phyloP scores from a whole-genome alignment of 208 protist species.

The Novymonas esmeraldas region DNA sequence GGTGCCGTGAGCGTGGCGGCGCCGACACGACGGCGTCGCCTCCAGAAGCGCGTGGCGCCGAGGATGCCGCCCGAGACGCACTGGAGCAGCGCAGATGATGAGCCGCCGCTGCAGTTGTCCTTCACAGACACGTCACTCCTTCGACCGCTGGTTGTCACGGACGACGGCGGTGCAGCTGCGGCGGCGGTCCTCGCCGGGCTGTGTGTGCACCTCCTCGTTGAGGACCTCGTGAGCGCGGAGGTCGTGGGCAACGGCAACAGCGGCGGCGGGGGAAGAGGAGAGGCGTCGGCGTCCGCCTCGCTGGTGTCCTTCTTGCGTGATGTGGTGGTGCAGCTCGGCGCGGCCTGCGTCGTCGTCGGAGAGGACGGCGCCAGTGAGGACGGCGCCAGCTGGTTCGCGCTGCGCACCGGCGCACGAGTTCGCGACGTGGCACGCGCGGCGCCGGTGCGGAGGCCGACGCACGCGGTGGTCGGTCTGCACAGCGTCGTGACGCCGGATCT shows the following conservation, averaged over 20 bases:
- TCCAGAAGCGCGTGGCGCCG: not conserved
- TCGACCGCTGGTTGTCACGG: slow-evolving; percentile 3
- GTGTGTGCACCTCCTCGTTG: slow-evolving; percentile 23
- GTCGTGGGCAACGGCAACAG: no score
- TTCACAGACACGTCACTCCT: slow-evolving; percentile 34
- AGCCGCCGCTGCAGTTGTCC: slow-evolving; percentile 19
- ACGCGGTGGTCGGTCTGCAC: slow-evolving; percentile 29
- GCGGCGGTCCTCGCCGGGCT: slow-evolving; percentile 10
- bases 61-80: not conserved
- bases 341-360: slow-evolving; percentile 12
- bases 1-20: no score
- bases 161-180: not conserved
- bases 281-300: not conserved
- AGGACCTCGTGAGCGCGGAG: slow-evolving; percentile 2
- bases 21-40: not conserved
- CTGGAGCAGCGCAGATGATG: not conserved
- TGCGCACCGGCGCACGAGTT: not conserved
- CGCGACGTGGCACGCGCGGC: not conserved
- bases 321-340: slow-evolving; percentile 70
- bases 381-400: slow-evolving; percentile 19
- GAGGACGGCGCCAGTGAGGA: not conserved
- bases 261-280: no score
- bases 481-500: slow-evolving; percentile 52
- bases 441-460: slow-evolving; percentile 20
- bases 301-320: slow-evolving; percentile 37